Evolutionary conservation across 2,329 filamentous ascomycete species (phyloP).

Genomic region (Monilinia fructigena): DNA sequence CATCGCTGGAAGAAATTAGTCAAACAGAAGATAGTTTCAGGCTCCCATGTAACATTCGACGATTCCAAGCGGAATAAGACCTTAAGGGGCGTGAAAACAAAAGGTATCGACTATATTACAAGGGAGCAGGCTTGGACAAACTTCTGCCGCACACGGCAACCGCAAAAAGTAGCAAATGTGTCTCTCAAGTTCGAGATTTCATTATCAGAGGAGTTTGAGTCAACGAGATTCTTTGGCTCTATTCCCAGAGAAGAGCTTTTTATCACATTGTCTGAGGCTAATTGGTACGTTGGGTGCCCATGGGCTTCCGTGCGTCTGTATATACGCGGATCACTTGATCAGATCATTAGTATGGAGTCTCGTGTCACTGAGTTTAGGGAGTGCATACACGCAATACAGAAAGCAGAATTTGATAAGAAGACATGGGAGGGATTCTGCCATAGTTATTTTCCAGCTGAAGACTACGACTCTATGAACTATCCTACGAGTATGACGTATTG

Average conservation of each 20-base stretch:
- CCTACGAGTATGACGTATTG: neutral
- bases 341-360: neutral
- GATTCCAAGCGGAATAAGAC: accelerated
- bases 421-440: neutral
- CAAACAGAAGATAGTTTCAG: constrained; percentile 1
- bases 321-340: neutral
- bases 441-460: neutral
- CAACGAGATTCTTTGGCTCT: neutral
- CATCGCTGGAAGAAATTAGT: neutral
- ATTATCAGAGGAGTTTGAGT: accelerated
- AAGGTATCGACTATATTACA: neutral
- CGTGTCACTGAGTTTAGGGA: neutral
- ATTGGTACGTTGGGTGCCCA: neutral
- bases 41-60: neutral
- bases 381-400: neutral
- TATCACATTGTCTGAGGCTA: accelerated
- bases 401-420: neutral
- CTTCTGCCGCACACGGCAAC: neutral
- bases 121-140: neutral
- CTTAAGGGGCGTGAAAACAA: neutral
- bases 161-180: neutral
- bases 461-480: neutral
- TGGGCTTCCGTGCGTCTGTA: neutral
- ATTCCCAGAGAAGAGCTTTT: neutral
- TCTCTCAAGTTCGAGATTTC: neutral